Evolutionary conservation across 139 green algal genomes (phyloP).

Genomic region (Coelastrella sp.): DNA sequence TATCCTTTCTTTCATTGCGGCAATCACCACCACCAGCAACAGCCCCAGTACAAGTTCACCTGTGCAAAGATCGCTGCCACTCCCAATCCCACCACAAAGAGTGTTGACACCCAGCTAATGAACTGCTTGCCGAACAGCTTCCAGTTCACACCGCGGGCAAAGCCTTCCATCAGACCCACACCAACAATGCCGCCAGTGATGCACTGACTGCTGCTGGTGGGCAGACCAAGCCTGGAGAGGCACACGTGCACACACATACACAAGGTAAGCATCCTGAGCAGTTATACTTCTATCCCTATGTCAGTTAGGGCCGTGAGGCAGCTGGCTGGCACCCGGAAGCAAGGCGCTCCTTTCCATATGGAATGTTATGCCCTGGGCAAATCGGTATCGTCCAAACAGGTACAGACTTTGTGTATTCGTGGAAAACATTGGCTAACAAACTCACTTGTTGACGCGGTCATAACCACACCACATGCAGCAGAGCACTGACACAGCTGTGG

Average conservation of each 20-base stretch:
- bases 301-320: too few relatives aligned
- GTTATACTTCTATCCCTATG: too few relatives aligned
- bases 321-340: too few relatives aligned
- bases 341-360: too few relatives aligned
- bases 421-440: too few relatives aligned
- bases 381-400: too few relatives aligned
- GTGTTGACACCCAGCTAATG: slow-evolving; percentile 57
- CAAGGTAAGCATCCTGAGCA: too few relatives aligned
- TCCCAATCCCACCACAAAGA: slow-evolving; percentile 54
- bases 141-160: slow-evolving; percentile 69
- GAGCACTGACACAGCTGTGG: background rate
- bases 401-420: too few relatives aligned
- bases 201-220: slow-evolving; percentile 35
- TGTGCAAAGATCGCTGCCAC: slow-evolving; percentile 63
- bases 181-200: slow-evolving; percentile 67
- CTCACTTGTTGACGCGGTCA: too few relatives aligned
- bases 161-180: slow-evolving; percentile 60
- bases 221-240: slow-evolving; percentile 37
- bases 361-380: too few relatives aligned
- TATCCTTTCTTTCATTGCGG: background rate
- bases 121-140: slow-evolving; percentile 57
- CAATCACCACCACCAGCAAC: background rate
- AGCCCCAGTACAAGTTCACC: background rate
- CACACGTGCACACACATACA: too few relatives aligned
- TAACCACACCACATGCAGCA: too few relatives aligned